These are phyloP conservation scores for Thraustochytrium sp. DNA, from an alignment of 352 stramenopile genomes.

Conservation along the genomic window DNA sequence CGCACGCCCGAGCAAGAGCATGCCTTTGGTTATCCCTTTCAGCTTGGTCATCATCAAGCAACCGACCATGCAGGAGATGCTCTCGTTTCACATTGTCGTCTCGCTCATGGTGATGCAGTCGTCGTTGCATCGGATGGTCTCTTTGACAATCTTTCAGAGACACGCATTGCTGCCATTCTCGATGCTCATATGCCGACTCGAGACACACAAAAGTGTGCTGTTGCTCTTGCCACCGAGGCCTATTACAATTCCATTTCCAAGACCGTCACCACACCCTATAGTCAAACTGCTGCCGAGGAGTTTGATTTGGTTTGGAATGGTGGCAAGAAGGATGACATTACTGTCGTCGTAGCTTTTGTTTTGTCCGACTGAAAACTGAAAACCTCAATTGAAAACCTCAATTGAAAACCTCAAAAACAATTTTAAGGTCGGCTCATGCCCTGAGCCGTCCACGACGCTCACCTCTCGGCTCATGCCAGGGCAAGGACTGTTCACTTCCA, in stretches of 20 bases:
- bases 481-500: too few relatives aligned
- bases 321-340: constrained; percentile 40
- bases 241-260: not conserved
- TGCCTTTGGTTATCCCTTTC: constrained; percentile 18
- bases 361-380: too few relatives aligned
- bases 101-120: not conserved
- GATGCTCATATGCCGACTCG: not conserved
- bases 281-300: not conserved
- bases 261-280: not conserved
- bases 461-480: too few relatives aligned
- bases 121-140: constrained; percentile 27
- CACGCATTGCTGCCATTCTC: not conserved
- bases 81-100: not conserved
- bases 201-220: not conserved
- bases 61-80: constrained; percentile 16
- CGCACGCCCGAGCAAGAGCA: constrained; percentile 38
- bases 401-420: too few relatives aligned
- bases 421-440: too few relatives aligned
- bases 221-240: not conserved
- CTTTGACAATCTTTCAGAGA: constrained; percentile 18
- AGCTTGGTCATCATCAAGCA: constrained; percentile 19
- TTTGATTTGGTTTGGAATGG: constrained; percentile 29
- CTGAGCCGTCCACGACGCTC: too few relatives aligned
- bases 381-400: too few relatives aligned
- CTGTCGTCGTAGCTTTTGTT: constrained; percentile 13